Evolutionary conservation across 1,284 basidiomycete genomes (phyloP).

Genomic region (Sporisorium graminicola): DNA sequence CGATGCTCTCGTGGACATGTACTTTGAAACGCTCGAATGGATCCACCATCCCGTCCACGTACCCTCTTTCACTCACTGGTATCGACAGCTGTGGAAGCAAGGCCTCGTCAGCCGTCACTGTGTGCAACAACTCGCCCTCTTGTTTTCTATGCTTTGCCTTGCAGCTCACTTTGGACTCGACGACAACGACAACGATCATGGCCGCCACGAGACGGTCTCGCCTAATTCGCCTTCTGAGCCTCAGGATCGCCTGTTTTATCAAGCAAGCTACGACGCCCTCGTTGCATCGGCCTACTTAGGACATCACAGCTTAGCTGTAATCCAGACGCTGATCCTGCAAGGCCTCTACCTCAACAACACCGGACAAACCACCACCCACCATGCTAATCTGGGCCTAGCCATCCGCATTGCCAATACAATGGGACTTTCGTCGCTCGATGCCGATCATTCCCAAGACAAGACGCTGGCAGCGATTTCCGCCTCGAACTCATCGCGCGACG

Average conservation of each 20-base stretch:
- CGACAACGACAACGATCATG: neutral
- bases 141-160: slow-evolving; percentile 5
- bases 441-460: neutral
- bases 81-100: neutral
- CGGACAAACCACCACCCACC: slow-evolving; percentile 2
- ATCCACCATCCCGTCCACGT: slow-evolving; percentile 6
- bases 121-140: slow-evolving; percentile 2
- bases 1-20: slow-evolving; percentile 7
- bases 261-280: slow-evolving; percentile 9
- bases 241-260: slow-evolving; percentile 5
- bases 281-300: neutral
- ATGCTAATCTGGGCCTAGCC: slow-evolving; percentile 4
- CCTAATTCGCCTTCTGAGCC: neutral
- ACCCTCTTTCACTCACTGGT: slow-evolving; percentile 2
- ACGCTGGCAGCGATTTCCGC: neutral
- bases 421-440: slow-evolving; percentile 2
- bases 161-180: slow-evolving; percentile 7
- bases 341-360: slow-evolving; percentile 7
- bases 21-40: slow-evolving; percentile 5
- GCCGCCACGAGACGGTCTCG: neutral
- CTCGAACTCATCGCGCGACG: neutral
- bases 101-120: neutral
- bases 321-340: slow-evolving; percentile 2
- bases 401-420: slow-evolving; percentile 7
- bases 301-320: slow-evolving; percentile 2